phyloP scores from a whole-genome alignment of 495 filamentous ascomycete genomes.

The Trichoderma reesei region DNA sequence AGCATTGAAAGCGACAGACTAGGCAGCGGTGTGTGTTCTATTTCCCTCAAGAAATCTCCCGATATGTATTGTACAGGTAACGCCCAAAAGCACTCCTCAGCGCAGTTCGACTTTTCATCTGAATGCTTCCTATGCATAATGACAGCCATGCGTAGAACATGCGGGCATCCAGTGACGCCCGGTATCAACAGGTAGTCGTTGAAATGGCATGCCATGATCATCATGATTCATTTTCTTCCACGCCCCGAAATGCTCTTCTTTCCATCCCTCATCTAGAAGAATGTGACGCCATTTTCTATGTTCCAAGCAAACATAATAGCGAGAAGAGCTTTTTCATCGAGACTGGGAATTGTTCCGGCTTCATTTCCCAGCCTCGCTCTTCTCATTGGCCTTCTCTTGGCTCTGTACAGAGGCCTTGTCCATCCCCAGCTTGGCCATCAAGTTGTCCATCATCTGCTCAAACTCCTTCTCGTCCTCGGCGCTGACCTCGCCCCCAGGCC shows the following conservation, averaged over 20 bases:
- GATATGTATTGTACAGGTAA: not conserved
- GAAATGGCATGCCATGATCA: too few species aligned
- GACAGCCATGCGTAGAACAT: too few species aligned
- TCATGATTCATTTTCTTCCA: too few species aligned
- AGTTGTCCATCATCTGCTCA: constrained; percentile 58
- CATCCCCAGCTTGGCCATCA: constrained; percentile 26
- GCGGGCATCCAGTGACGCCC: too few species aligned
- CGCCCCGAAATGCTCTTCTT: too few species aligned
- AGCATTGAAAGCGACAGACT: not conserved
- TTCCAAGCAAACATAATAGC: too few species aligned
- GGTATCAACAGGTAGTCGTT: too few species aligned
- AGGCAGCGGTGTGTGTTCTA: not conserved
- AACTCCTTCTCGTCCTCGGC: constrained; percentile 55
- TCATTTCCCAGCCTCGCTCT: not conserved
- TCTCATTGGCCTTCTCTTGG: not conserved
- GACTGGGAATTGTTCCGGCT: not conserved
- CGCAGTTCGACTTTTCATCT: not conserved
- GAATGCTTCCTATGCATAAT: too few species aligned
- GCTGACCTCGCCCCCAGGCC: constrained; percentile 37
- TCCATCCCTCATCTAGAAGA: too few species aligned
- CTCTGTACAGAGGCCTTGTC: not conserved
- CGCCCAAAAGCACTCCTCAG: not conserved
- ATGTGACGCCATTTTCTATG: too few species aligned
- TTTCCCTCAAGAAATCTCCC: not conserved
- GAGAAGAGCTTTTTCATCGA: too few species aligned